Evolutionary conservation across 176 grass and related monocot genomes (phyloP), one percentile per base, ranked within the genome.

Genomic region (Triticum timopheevii): DNA sequence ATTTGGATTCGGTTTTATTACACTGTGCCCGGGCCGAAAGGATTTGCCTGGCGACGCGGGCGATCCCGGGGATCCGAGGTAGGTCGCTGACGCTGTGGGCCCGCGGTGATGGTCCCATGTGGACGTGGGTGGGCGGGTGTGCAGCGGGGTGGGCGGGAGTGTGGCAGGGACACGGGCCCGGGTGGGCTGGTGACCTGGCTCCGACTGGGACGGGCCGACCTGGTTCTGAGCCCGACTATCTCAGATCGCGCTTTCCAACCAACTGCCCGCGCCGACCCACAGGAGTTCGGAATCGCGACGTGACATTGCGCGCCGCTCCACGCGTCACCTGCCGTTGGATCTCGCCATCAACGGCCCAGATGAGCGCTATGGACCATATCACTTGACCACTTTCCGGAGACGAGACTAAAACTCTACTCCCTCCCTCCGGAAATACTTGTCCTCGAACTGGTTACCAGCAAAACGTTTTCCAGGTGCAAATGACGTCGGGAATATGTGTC

Each of bases 1-100:
- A 90, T 71, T 66, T 61, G 85, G 61, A 69, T 88, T 77, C 80
- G 6, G 73, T 45, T 75, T 84, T 90, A 78, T 86, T 83, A 83
- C 80, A 87, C 58, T 10, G 6, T 22, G 20, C 56, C 84, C 80
- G 45, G 45, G 75, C 65, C 17, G 82, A 74, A 74, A 74, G 75
- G 80, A 10, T 66, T 66, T 50, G 64, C 28, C 54, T 59, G 40
- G 69, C 56, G 15, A 81, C 20, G 69, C 69, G 7, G 62, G 1
- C 40, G 23, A 3, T 17, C 56, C 36, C 3, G 19, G 10, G 1
- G 23, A 38, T 0, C 0, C 0, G 34, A 8, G 22, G 45, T 2
- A 5, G 0, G 62, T 49, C 1, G 8, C 85, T 88, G 89, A 91
- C 77, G 59, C 3, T 20, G 10, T 1, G 49, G 85, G 12, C 61